Percentiles rank a stretch among this genome's conserved stretches.
These are phyloP conservation scores for Tetrahymena borealis DNA, from an alignment of 73 alveolate species.

Conservation along the genomic window DNA sequence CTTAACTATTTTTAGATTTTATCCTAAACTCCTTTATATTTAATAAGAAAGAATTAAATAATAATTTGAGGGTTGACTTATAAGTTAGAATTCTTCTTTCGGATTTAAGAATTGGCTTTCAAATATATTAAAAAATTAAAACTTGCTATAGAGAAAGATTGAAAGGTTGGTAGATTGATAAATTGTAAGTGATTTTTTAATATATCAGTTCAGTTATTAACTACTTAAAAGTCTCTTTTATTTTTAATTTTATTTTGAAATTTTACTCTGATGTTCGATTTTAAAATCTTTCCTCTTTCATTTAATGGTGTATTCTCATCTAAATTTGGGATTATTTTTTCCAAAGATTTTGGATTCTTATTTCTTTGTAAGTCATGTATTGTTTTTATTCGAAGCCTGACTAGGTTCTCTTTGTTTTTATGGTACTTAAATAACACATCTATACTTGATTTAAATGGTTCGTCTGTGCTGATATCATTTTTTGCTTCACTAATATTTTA, in stretches of 20 bases:
- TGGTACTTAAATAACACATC: not conserved
- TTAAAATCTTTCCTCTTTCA: not conserved
- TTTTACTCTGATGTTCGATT: too few species aligned
- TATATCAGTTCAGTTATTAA: too few species aligned
- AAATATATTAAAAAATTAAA: too few species aligned
- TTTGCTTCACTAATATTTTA: not conserved
- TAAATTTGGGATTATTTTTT: not conserved
- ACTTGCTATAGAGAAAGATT: too few species aligned
- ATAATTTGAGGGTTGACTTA: not conserved
- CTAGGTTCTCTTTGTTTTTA: not conserved
- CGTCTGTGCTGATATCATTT: not conserved
- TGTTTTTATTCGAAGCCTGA: not conserved
- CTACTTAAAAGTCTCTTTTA: too few species aligned
- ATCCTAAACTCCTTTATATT: not conserved
- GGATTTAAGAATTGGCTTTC: too few species aligned
- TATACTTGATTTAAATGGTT: not conserved
- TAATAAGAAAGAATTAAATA: not conserved
- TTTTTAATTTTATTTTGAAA: too few species aligned
- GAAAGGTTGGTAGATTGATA: too few species aligned
- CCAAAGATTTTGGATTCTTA: not conserved
- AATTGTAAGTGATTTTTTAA: too few species aligned
- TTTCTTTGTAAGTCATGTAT: not conserved
- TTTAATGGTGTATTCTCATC: not conserved
- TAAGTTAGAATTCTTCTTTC: too few species aligned
- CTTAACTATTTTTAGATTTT: not conserved